These are phyloP conservation scores for Torulaspora maleeae DNA, from an alignment of 805 yeast genomes.

Conservation along the genomic window DNA sequence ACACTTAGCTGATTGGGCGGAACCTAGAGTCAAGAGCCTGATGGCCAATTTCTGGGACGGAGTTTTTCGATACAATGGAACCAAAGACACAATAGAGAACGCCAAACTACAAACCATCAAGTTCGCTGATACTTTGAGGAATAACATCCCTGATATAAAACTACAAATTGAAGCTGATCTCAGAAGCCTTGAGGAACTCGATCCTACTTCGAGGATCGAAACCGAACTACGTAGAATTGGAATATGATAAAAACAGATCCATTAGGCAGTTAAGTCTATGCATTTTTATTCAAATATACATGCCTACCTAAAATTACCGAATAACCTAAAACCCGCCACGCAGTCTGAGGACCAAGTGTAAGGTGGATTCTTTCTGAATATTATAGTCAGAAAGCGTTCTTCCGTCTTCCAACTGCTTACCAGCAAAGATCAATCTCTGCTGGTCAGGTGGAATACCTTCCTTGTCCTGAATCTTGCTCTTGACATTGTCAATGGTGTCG, in stretches of 20 bases:
- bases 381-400: slow-evolving; percentile 91
- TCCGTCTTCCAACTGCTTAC: slow-evolving; percentile 95
- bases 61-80: slow-evolving; percentile 34
- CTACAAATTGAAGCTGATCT: slow-evolving; percentile 26
- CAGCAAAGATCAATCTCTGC: slow-evolving; percentile 91
- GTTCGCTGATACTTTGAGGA: slow-evolving; percentile 32
- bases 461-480: slow-evolving; percentile 92
- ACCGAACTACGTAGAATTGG: slow-evolving; percentile 33
- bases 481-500: slow-evolving; percentile 92
- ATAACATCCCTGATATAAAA: slow-evolving; percentile 13
- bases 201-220: slow-evolving; percentile 46
- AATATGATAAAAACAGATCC: background rate
- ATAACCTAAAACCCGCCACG: slow-evolving; percentile 63
- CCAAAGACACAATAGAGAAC: slow-evolving; percentile 47
- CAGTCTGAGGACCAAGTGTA: slow-evolving; percentile 78
- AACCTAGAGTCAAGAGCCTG: slow-evolving; percentile 6
- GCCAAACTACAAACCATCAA: slow-evolving; percentile 50
- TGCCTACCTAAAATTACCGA: slow-evolving; percentile 44
- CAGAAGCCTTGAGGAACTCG: slow-evolving; percentile 30
- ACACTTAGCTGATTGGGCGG: slow-evolving; percentile 5
- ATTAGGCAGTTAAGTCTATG: slow-evolving; percentile 2
- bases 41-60: slow-evolving; percentile 23
- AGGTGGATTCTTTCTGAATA: slow-evolving; percentile 90
- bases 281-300: slow-evolving; percentile 45
- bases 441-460: slow-evolving; percentile 97